Evolutionary conservation across 2,329 filamentous ascomycete genomes (phyloP).

Genomic region (Diplodia corticola): DNA sequence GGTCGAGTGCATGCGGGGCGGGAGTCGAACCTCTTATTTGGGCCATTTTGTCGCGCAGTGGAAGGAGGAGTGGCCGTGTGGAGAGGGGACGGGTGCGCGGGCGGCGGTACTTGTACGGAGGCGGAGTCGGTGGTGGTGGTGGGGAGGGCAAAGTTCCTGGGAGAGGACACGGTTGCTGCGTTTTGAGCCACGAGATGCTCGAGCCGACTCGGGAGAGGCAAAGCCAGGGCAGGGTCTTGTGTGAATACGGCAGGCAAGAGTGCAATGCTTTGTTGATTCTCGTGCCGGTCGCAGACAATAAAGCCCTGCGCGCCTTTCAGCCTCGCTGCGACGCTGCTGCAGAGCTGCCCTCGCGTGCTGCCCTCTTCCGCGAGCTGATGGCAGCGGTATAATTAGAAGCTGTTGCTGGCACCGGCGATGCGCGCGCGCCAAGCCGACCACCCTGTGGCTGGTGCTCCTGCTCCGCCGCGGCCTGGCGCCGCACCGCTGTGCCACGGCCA

Average conservation of each 20-base stretch:
- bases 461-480: not conserved
- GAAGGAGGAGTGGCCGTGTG: constrained; percentile 22
- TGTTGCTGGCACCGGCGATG: constrained; percentile 1
- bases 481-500: not conserved
- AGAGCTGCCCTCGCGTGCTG: not conserved
- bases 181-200: constrained; percentile 9
- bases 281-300: not conserved
- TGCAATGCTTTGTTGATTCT: constrained; percentile 6
- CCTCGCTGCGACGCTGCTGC: not conserved
- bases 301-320: not conserved
- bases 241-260: constrained; percentile 8
- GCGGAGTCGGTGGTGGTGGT: constrained; percentile 1
- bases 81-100: constrained; percentile 1
- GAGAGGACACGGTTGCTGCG: constrained; percentile 13
- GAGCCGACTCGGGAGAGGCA: constrained; percentile 13
- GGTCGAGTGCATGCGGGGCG: not conserved
- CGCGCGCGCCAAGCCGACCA: constrained; percentile 9
- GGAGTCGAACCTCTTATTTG: constrained; percentile 14
- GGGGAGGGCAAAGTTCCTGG: not conserved
- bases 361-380: not conserved
- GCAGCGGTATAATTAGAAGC: constrained; percentile 19
- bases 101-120: constrained; percentile 11
- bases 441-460: constrained; percentile 5
- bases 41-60: constrained; percentile 20
- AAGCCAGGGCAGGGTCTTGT: constrained; percentile 9